Evolutionary conservation across 2,329 filamentous ascomycete species (phyloP), one percentile per base, ranked within the genome.

Genomic region (Aspergillus aculeatinus): DNA sequence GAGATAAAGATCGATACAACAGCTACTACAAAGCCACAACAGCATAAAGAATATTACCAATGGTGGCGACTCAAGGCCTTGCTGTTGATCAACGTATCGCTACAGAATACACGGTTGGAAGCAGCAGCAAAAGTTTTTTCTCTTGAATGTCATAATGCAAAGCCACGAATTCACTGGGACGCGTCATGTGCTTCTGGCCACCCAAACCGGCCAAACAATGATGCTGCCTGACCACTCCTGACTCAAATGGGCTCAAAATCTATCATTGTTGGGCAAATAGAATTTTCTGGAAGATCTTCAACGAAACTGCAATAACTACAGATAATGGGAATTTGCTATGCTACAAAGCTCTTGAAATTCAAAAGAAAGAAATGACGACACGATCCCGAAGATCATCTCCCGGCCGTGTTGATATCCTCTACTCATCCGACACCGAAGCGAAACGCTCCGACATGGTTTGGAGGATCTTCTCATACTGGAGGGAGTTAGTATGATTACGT

Each of bases 391-490:
- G 42, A 35, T 35, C 12, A 31, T 29, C 42, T 47, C n/a, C 42
- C 42, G 53, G 42, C 4, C 42, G 7, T 23, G 23, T 21, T 35
- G 16, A 33, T 27, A 48, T 23, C 21, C 52, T 67, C 73, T 92
- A 99, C 85, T 98, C 94, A 79, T 99, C 95, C 76, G 91, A 87
- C 62, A 99, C 94, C 44, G 92, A 89, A 53, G 95, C 95, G 80
- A 99, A 99, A 82, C 96, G 96, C 81, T 99, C 95, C 69, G 90
- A 88, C 92, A 99, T 94, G 70, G 87, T 84, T 80, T 96, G 91
- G 70, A 95, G 85, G 70, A 98, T 87, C 69, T 87, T 88, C 84
- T 98, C 95, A 78, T 98, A 99, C 91, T 95, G 55, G 49, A 14
- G 21, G 59, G 58, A 29, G 75, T 85, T 74, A 85, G 80, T 31